These are phyloP conservation scores for Yarrowia sp. DNA, from an alignment of 805 yeast species.

Conservation along the genomic window DNA sequence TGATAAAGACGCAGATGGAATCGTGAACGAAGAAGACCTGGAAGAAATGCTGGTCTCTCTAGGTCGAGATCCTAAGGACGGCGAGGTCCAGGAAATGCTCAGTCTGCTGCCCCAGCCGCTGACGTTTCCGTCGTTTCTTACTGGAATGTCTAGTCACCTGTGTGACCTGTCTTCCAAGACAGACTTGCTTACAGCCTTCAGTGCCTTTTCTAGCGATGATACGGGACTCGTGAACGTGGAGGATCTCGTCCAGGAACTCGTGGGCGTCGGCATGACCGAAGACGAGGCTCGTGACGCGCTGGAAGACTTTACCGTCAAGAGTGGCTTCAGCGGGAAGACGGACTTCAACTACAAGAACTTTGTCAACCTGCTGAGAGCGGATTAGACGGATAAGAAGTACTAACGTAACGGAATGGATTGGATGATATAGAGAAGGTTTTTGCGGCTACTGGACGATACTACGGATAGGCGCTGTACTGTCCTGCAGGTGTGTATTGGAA, in stretches of 20 bases:
- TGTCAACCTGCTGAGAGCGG: constrained; percentile 38
- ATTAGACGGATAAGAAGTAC: not conserved
- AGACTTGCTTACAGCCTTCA: constrained; percentile 58
- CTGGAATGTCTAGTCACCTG: constrained; percentile 56
- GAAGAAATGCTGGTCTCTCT: constrained; percentile 45
- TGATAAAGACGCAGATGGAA: constrained; percentile 78
- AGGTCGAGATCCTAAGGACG: constrained; percentile 41
- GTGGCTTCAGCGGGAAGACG: constrained; percentile 51
- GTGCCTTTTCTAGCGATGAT: constrained; percentile 45
- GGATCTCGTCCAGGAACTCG: constrained; percentile 49
- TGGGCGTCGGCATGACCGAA: constrained; percentile 44
- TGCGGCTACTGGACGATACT: too few relatives aligned
- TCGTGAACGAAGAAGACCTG: constrained; percentile 39
- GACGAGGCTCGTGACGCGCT: constrained; percentile 48
- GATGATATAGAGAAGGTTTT: too few relatives aligned
- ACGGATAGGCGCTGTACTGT: too few relatives aligned
- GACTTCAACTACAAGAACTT: constrained; percentile 62
- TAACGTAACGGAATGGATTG: not conserved
- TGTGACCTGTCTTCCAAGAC: constrained; percentile 49
- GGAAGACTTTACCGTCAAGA: constrained; percentile 50
- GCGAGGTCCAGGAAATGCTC: constrained; percentile 52
- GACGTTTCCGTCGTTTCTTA: constrained; percentile 63
- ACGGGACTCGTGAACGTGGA: constrained; percentile 47
- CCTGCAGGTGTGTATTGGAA: too few relatives aligned
- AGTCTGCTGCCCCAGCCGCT: constrained; percentile 41